A percentile compares a stretch with the other conserved stretches of the same genome.
These are phyloP conservation scores for Euphorbia peplus DNA, from an alignment of 345 rosid species.

Conservation along the genomic window DNA sequence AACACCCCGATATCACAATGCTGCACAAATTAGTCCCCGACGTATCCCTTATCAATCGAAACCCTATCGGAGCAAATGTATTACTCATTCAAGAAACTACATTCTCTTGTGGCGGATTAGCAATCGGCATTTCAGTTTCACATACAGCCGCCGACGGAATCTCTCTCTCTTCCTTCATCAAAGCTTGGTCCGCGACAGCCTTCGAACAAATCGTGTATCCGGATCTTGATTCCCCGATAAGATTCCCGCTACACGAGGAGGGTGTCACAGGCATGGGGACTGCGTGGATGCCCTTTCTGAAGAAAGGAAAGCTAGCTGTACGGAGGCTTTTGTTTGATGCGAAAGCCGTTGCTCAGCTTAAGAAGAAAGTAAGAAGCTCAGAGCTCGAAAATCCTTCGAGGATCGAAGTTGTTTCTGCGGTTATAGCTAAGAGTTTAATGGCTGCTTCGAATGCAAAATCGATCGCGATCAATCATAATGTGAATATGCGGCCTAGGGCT, in stretches of 20 bases:
- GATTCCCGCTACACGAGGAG: conserved; percentile 22
- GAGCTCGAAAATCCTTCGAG: conserved; percentile 36
- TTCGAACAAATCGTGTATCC: conserved; percentile 14
- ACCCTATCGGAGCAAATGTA: background rate
- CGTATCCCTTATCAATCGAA: background rate
- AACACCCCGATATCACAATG: background rate
- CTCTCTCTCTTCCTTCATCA: conserved; percentile 34
- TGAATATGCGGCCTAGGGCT: background rate
- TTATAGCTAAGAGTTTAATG: conserved; percentile 38
- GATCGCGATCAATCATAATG: background rate
- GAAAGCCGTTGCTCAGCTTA: conserved; percentile 29
- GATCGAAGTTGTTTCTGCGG: conserved; percentile 46
- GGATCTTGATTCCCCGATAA: conserved; percentile 24
- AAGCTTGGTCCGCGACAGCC: conserved; percentile 32
- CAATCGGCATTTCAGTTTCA: conserved; percentile 29
- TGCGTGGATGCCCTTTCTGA: background rate
- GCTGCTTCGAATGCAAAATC: conserved; percentile 24
- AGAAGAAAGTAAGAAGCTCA: conserved; percentile 20
- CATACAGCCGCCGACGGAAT: conserved; percentile 44
- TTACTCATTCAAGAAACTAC: conserved; percentile 19
- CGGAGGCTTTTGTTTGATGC: conserved; percentile 45
- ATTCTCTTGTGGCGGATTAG: conserved; percentile 42
- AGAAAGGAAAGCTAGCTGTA: conserved; percentile 9
- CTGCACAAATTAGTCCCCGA: conserved; percentile 15
- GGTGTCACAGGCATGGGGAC: background rate